These are phyloP conservation scores for Alternaria rosae DNA, from an alignment of 2,329 filamentous ascomycete species.

Conservation along the genomic window DNA sequence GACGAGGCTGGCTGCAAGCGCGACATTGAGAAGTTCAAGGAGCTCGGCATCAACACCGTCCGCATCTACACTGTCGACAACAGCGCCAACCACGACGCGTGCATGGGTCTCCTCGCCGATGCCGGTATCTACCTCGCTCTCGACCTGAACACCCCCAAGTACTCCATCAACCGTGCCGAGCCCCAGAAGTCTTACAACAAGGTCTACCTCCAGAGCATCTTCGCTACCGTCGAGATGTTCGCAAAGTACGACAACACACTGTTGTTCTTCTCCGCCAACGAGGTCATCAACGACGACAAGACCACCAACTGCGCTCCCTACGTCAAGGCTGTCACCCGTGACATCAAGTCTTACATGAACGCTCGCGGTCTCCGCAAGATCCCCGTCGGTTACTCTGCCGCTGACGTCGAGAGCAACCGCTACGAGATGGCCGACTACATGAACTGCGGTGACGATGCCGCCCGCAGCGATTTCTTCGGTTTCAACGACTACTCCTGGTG, in stretches of 20 bases:
- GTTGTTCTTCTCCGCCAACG: slow-evolving; percentile 82
- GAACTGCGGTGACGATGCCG: slow-evolving; percentile 87
- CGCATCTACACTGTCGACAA: slow-evolving; percentile 95
- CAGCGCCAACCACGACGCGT: slow-evolving; percentile 78
- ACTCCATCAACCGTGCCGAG: slow-evolving; percentile 81
- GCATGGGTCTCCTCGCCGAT: slow-evolving; percentile 81
- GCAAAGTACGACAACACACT: slow-evolving; percentile 84
- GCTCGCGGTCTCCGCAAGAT: slow-evolving; percentile 72
- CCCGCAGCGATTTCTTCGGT: slow-evolving; percentile 86
- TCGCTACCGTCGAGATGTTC: slow-evolving; percentile 87
- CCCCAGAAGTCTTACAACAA: slow-evolving; percentile 85
- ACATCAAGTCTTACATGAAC: slow-evolving; percentile 82
- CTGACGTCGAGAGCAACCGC: slow-evolving; percentile 85
- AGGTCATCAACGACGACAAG: slow-evolving; percentile 73
- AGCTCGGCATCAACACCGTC: slow-evolving; percentile 87
- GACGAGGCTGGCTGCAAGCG: slow-evolving; percentile 74
- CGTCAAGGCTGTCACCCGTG: slow-evolving; percentile 74
- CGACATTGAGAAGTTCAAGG: slow-evolving; percentile 82
- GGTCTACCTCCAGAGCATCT: slow-evolving; percentile 83
- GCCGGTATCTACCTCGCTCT: slow-evolving; percentile 92
- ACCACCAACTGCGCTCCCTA: slow-evolving; percentile 74
- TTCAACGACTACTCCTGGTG: slow-evolving; percentile 94
- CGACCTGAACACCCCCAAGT: slow-evolving; percentile 89
- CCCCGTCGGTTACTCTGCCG: slow-evolving; percentile 82
- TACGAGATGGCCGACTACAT: slow-evolving; percentile 88